These are phyloP conservation scores for Pythium scleroteichum DNA, from an alignment of 352 stramenopile genomes.

Conservation along the genomic window DNA sequence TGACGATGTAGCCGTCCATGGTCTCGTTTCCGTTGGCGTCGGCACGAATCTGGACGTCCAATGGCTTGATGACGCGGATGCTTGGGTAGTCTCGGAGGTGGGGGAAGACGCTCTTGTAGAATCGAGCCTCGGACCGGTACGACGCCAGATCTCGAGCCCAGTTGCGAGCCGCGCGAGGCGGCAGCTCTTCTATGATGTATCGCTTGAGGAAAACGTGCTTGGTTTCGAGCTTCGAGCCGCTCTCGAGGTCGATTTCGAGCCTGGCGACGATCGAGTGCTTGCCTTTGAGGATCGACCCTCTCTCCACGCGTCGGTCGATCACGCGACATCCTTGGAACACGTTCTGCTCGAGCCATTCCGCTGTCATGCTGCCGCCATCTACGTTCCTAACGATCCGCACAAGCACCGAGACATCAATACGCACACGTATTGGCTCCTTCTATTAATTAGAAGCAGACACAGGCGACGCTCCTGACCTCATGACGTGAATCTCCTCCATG, in stretches of 20 bases:
- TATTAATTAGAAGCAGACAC: conserved; percentile 26
- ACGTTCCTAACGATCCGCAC: conserved; percentile 35
- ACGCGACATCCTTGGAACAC: conserved; percentile 24
- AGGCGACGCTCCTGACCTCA: conserved; percentile 52
- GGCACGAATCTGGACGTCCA: conserved; percentile 47
- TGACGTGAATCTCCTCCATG: conserved; percentile 49
- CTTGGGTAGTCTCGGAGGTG: conserved; percentile 25
- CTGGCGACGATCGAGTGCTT: conserved; percentile 58
- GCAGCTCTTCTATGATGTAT: conserved; percentile 54
- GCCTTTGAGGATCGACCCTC: conserved; percentile 40
- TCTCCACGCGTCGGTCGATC: conserved; percentile 28
- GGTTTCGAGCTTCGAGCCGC: background rate
- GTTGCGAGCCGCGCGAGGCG: conserved; percentile 36
- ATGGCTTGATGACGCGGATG: conserved; percentile 47
- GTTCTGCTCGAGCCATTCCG: conserved; percentile 48
- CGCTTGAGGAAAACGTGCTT: conserved; percentile 67
- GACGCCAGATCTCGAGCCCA: conserved; percentile 63
- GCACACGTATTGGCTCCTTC: conserved; percentile 7
- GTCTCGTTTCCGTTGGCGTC: conserved; percentile 26
- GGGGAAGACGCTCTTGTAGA: conserved; percentile 53
- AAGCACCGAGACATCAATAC: background rate
- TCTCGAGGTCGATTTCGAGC: conserved; percentile 32
- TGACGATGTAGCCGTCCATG: conserved; percentile 48
- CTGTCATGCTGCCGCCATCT: conserved; percentile 43
- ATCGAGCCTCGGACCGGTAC: conserved; percentile 56